A percentile compares a stretch with the other conserved stretches of the same genome.
These are phyloP conservation scores for Hypoxylon sp. DNA, from an alignment of 2,329 filamentous ascomycete species.

Conservation along the genomic window DNA sequence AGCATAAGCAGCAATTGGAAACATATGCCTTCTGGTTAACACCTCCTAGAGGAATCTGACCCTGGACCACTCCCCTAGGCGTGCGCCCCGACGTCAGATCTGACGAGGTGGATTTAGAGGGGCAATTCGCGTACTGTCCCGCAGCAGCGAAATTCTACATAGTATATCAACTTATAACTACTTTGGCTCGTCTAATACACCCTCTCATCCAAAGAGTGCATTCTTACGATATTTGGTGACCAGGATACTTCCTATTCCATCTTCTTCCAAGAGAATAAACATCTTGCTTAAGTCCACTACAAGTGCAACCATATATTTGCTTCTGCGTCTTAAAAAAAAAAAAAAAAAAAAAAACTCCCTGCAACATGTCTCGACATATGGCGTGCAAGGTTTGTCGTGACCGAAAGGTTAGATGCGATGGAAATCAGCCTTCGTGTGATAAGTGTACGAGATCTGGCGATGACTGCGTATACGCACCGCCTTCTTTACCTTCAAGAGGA, in stretches of 20 bases:
- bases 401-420: slow-evolving; percentile 40
- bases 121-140: too few relatives aligned
- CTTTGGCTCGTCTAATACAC: too few relatives aligned
- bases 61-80: background rate
- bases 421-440: slow-evolving; percentile 37
- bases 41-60: slow-evolving; percentile 1
- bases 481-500: slow-evolving; percentile 38
- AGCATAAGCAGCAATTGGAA: slow-evolving; percentile 1
- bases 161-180: slow-evolving; percentile 4
- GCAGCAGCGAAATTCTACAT: too few relatives aligned
- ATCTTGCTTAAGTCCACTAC: background rate
- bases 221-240: background rate
- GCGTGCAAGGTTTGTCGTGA: slow-evolving; percentile 31
- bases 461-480: slow-evolving; percentile 39
- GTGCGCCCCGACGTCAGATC: slow-evolving; percentile 1
- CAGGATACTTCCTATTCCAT: background rate
- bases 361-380: slow-evolving; percentile 10
- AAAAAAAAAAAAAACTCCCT: too few relatives aligned
- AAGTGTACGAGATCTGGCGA: slow-evolving; percentile 40
- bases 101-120: slow-evolving; percentile 1
- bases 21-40: background rate
- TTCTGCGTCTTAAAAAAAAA: background rate
- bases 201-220: background rate
- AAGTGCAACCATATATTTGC: background rate
- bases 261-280: background rate